A percentile compares a stretch with the other conserved stretches of the same genome.
phyloP scores from a whole-genome alignment of 108 stramenopile genomes.

The Stephanodiscus minutulus region DNA sequence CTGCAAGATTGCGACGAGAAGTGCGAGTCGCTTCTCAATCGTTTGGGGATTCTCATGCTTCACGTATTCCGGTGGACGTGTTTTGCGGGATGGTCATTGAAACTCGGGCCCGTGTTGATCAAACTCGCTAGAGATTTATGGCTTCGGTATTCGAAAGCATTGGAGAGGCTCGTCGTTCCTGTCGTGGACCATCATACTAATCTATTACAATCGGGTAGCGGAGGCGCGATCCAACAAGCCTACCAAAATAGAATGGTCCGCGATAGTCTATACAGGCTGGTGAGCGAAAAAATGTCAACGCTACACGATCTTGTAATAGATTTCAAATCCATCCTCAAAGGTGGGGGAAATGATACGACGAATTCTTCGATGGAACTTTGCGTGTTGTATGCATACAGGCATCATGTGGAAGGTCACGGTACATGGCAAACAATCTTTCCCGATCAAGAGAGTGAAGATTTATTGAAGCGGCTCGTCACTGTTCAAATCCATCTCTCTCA shows the following conservation, averaged over 20 bases:
- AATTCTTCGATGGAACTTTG: conserved; percentile 21
- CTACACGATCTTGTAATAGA: conserved; percentile 16
- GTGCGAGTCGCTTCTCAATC: conserved; percentile 12
- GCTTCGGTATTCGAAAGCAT: conserved; percentile 15
- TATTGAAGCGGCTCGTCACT: conserved; percentile 21
- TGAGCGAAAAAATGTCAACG: conserved; percentile 20
- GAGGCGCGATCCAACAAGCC: conserved; percentile 25
- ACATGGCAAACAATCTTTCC: conserved; percentile 18
- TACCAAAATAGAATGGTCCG: conserved; percentile 15
- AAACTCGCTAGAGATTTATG: conserved; percentile 3
- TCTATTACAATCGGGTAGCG: conserved; percentile 8
- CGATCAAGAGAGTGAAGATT: conserved; percentile 22
- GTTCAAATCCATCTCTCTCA: conserved; percentile 32
- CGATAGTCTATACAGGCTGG: conserved; percentile 12
- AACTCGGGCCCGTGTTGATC: conserved; percentile 27
- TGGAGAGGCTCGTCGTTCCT: conserved; percentile 25
- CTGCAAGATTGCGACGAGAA: conserved; percentile 19
- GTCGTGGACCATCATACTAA: conserved; percentile 15
- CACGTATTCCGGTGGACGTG: conserved; percentile 22
- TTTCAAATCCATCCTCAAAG: conserved; percentile 9
- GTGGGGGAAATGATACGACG: background rate
- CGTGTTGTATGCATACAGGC: conserved; percentile 28
- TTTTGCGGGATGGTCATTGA: conserved; percentile 35
- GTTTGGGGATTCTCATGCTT: conserved; percentile 14
- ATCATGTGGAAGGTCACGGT: conserved; percentile 12